A percentile compares a stretch with the other conserved stretches of the same genome.
Conservation (phyloP, 441 rosid genomes). For the Syzygium syzygioides region DNA sequence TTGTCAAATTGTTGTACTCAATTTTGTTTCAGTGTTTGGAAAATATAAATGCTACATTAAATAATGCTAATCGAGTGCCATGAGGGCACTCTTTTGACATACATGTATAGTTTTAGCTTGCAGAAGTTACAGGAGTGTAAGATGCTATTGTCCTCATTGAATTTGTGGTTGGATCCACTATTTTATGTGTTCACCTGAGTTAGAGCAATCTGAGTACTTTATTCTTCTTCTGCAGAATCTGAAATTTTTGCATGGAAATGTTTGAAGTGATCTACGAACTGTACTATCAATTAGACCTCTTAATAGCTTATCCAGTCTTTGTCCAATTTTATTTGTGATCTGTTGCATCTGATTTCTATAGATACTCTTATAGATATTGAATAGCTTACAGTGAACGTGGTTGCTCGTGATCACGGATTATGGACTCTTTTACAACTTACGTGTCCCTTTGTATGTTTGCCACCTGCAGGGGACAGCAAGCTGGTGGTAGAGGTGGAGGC, state of each 20-base stretch:
- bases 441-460: neutral
- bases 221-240: neutral
- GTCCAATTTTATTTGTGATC: neutral
- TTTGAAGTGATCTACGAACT: neutral
- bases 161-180: neutral
- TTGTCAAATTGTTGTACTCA: neutral
- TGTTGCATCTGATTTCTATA: neutral
- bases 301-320: neutral
- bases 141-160: neutral
- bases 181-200: neutral
- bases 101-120: neutral
- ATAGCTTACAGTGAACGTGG: neutral
- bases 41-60: neutral
- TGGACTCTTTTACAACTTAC: neutral
- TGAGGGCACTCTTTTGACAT: neutral
- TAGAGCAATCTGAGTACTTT: neutral
- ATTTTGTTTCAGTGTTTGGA: neutral
- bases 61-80: neutral
- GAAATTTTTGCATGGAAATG: neutral
- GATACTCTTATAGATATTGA: neutral
- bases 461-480: conserved; percentile 39
- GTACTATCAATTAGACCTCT: neutral
- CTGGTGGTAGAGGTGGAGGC: conserved; percentile 42
- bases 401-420: neutral
- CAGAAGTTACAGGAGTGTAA: neutral